Evolutionary conservation across 2,329 filamentous ascomycete genomes (phyloP).

Genomic region (Cladophialophora immunda): DNA sequence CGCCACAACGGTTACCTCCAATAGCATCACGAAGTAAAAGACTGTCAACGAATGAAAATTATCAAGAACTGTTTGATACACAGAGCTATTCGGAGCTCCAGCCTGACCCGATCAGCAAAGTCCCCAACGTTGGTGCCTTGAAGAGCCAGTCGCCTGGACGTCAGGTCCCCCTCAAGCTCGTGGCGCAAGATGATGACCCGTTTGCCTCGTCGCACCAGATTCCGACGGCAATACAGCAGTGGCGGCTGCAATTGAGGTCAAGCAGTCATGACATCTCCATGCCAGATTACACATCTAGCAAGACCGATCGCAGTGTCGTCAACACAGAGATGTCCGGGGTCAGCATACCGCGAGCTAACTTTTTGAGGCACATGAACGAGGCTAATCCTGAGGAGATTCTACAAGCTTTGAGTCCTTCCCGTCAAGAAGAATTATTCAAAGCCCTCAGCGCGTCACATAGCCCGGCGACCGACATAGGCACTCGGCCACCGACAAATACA

Average conservation of each 20-base stretch:
- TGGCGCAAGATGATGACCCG: constrained; percentile 47
- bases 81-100: constrained; percentile 28
- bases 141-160: constrained; percentile 43
- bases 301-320: constrained; percentile 50
- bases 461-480: constrained; percentile 19
- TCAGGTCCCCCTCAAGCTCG: constrained; percentile 26
- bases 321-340: constrained; percentile 53
- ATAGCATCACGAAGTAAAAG: constrained; percentile 31
- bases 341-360: constrained; percentile 44
- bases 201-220: constrained; percentile 51
- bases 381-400: constrained; percentile 48
- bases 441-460: constrained; percentile 49
- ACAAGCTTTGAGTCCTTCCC: constrained; percentile 34
- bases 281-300: constrained; percentile 57
- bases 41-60: constrained; percentile 15
- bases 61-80: constrained; percentile 28
- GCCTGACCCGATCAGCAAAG: constrained; percentile 41
- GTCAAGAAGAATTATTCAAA: constrained; percentile 44
- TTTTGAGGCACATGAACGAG: constrained; percentile 51
- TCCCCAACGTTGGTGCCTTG: constrained; percentile 41
- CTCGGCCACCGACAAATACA: constrained; percentile 33
- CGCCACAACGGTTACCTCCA: constrained; percentile 58
- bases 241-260: constrained; percentile 40
- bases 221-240: constrained; percentile 42
- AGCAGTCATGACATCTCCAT: constrained; percentile 58